Percentiles rank a stretch among this genome's conserved stretches.
These are phyloP conservation scores for Colletotrichum phormii DNA, from an alignment of 2,329 filamentous ascomycete species.

Conservation along the genomic window DNA sequence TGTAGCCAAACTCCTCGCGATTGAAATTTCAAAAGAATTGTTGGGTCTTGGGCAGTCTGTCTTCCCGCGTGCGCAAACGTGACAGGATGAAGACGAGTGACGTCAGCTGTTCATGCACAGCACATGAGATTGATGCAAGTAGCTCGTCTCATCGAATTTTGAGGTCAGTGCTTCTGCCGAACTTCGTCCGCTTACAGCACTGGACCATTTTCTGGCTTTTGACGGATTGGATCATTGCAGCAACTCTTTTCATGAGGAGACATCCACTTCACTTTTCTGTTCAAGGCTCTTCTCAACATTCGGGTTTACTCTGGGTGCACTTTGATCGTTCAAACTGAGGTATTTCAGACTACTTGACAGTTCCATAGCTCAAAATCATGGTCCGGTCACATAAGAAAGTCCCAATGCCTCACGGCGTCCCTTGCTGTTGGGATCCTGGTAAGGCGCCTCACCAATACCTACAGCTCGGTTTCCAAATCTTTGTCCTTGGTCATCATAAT, in stretches of 20 bases:
- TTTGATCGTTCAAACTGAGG: too few species aligned
- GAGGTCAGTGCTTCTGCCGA: background rate
- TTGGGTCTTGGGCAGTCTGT: background rate
- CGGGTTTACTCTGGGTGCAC: too few species aligned
- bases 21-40: background rate
- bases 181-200: background rate
- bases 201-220: too few species aligned
- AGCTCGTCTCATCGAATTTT: background rate
- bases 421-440: slow-evolving; percentile 62
- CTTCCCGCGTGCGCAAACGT: background rate
- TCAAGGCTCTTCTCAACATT: too few species aligned
- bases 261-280: too few species aligned
- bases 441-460: slow-evolving; percentile 66
- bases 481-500: slow-evolving; percentile 64
- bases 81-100: background rate
- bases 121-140: background rate
- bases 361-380: background rate
- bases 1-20: background rate
- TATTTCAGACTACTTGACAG: background rate
- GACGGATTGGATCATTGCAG: too few species aligned
- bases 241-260: too few species aligned
- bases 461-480: slow-evolving; percentile 65
- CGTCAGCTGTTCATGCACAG: background rate
- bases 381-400: slow-evolving; percentile 1
- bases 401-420: slow-evolving; percentile 42